These are phyloP conservation scores for Tolypocladium capitatum DNA, from an alignment of 2,329 filamentous ascomycete genomes.

Conservation along the genomic window DNA sequence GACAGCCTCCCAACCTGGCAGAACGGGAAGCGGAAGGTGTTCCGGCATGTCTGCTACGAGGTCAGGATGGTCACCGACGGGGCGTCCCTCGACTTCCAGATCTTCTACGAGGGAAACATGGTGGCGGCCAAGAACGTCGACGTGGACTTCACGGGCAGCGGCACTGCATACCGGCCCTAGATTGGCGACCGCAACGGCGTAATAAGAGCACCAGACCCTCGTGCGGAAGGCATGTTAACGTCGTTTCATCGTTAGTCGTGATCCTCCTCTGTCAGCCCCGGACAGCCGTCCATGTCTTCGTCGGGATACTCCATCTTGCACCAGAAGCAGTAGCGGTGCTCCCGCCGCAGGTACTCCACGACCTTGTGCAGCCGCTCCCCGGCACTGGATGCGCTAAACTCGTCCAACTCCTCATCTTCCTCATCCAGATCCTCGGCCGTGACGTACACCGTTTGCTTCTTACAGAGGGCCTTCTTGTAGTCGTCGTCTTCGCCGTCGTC, in stretches of 20 bases:
- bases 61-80: constrained; percentile 6
- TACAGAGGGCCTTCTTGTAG: constrained; percentile 56
- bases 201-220: background rate
- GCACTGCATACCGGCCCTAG: background rate
- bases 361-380: constrained; percentile 53
- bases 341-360: constrained; percentile 55
- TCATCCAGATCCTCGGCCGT: constrained; percentile 60
- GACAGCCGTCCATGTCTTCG: constrained; percentile 70
- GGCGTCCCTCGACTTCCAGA: constrained; percentile 5
- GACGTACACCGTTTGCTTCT: constrained; percentile 38
- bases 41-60: constrained; percentile 2
- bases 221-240: background rate
- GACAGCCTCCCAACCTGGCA: constrained; percentile 1
- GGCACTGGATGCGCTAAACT: constrained; percentile 58
- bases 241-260: constrained; percentile 30
- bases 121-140: constrained; percentile 5
- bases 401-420: constrained; percentile 67
- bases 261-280: constrained; percentile 77
- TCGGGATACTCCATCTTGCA: constrained; percentile 78
- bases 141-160: constrained; percentile 3
- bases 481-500: constrained; percentile 58
- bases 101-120: constrained; percentile 1
- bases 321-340: constrained; percentile 85
- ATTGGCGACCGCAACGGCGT: too few species aligned
- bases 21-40: background rate